phyloP scores from a whole-genome alignment of 2,329 filamentous ascomycete genomes.

The Aspergillus alliaceus region DNA sequence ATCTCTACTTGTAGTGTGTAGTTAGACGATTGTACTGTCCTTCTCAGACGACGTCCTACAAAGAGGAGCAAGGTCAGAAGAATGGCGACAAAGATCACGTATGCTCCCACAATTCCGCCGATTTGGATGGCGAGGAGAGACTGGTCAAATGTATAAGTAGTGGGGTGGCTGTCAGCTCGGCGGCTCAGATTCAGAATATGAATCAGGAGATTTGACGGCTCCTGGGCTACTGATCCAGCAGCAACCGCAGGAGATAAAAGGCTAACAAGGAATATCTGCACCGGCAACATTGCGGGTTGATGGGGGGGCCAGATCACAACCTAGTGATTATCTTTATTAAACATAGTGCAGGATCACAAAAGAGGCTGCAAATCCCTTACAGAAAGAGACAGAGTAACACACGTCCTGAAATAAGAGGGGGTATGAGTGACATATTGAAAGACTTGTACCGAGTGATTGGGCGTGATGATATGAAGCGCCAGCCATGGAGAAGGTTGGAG shows the following conservation, averaged over 20 bases:
- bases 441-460: slow-evolving; percentile 18
- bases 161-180: slow-evolving; percentile 13
- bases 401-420: slow-evolving; percentile 21
- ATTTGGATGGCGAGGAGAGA: slow-evolving; percentile 76
- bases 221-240: slow-evolving; percentile 15
- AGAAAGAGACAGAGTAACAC: slow-evolving; percentile 16
- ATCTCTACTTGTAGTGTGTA: slow-evolving; percentile 57
- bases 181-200: slow-evolving; percentile 6
- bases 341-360: slow-evolving; percentile 22
- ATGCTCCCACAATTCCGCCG: slow-evolving; percentile 78
- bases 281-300: slow-evolving; percentile 12
- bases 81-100: slow-evolving; percentile 73
- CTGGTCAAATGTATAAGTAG: slow-evolving; percentile 52
- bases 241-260: slow-evolving; percentile 11
- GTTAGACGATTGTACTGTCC: slow-evolving; percentile 53
- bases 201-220: slow-evolving; percentile 3
- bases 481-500: slow-evolving; percentile 2
- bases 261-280: slow-evolving; percentile 9
- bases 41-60: slow-evolving; percentile 58
- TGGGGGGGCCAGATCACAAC: slow-evolving; percentile 8
- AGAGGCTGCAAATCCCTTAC: slow-evolving; percentile 29
- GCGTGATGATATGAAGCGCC: slow-evolving; percentile 29
- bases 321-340: slow-evolving; percentile 15
- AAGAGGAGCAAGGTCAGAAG: slow-evolving; percentile 67
- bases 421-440: slow-evolving; percentile 21